Percentiles rank a stretch among this genome's conserved stretches.
These are phyloP conservation scores for Pyrus betulifolia DNA, from an alignment of 306 rosid species.

Conservation along the genomic window DNA sequence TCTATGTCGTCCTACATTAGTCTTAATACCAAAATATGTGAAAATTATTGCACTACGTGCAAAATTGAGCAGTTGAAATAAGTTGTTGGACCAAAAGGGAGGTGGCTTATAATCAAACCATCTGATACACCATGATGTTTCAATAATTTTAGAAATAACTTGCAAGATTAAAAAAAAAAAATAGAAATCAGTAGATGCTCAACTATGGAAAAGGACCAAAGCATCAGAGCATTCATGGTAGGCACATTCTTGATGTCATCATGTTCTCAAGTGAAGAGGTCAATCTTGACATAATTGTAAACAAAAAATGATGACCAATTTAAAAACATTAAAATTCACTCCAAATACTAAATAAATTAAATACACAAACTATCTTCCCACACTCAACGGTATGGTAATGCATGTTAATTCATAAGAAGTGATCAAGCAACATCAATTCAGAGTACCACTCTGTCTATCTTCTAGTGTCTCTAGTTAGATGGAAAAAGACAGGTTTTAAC, in stretches of 20 bases:
- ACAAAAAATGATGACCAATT: too few species aligned
- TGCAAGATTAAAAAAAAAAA: slow-evolving; percentile 10
- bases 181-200: background rate
- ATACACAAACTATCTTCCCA: background rate
- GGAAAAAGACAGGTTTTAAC: too few species aligned
- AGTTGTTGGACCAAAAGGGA: too few species aligned
- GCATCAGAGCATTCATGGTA: background rate
- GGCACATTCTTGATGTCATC: background rate
- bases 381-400: background rate
- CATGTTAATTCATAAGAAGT: background rate
- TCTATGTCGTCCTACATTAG: too few species aligned
- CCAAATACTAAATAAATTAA: too few species aligned
- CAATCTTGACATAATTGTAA: background rate
- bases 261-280: background rate
- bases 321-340: too few species aligned
- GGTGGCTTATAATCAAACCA: too few species aligned
- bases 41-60: too few species aligned
- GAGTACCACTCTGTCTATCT: background rate
- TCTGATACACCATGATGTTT: slow-evolving; percentile 84
- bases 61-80: too few species aligned
- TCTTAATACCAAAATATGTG: too few species aligned
- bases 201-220: background rate
- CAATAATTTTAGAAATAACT: slow-evolving; percentile 84
- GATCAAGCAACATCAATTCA: background rate
- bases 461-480: background rate